These are phyloP conservation scores for Pseudocercospora vitis DNA, from an alignment of 2,329 filamentous ascomycete species.

Conservation along the genomic window DNA sequence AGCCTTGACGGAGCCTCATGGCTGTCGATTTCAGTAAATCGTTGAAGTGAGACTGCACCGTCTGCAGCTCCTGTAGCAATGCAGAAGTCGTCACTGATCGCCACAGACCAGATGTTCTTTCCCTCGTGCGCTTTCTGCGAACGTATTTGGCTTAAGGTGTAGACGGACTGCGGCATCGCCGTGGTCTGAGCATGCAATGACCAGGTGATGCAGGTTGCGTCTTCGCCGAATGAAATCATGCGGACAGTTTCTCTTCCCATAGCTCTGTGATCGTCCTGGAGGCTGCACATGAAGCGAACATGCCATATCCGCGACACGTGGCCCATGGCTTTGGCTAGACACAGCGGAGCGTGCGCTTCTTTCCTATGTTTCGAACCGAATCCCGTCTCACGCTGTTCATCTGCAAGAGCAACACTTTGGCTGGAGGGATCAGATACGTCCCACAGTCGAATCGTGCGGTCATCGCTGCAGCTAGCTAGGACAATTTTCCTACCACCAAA, in stretches of 20 bases:
- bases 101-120: slow-evolving; percentile 87
- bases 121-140: slow-evolving; percentile 70
- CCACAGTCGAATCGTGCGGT: slow-evolving; percentile 87
- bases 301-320: slow-evolving; percentile 90
- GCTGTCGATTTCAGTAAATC: background rate
- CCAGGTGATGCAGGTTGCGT: slow-evolving; percentile 74
- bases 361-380: slow-evolving; percentile 41
- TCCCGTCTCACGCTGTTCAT: slow-evolving; percentile 45
- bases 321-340: slow-evolving; percentile 73
- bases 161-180: background rate
- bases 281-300: slow-evolving; percentile 60
- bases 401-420: slow-evolving; percentile 23
- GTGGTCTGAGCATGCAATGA: slow-evolving; percentile 22
- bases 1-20: background rate
- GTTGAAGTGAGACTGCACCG: slow-evolving; percentile 55
- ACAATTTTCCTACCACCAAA: slow-evolving; percentile 52
- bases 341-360: slow-evolving; percentile 43
- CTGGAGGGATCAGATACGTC: slow-evolving; percentile 63
- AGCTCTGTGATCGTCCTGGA: background rate
- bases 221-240: slow-evolving; percentile 80
- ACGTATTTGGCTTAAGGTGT: slow-evolving; percentile 53
- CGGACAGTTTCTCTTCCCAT: slow-evolving; percentile 40
- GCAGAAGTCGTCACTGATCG: slow-evolving; percentile 28
- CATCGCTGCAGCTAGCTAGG: slow-evolving; percentile 92
- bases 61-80: slow-evolving; percentile 80